phyloP scores from a whole-genome alignment of 192 early-diverging fungal species.

The Entomortierella chlamydospora region DNA sequence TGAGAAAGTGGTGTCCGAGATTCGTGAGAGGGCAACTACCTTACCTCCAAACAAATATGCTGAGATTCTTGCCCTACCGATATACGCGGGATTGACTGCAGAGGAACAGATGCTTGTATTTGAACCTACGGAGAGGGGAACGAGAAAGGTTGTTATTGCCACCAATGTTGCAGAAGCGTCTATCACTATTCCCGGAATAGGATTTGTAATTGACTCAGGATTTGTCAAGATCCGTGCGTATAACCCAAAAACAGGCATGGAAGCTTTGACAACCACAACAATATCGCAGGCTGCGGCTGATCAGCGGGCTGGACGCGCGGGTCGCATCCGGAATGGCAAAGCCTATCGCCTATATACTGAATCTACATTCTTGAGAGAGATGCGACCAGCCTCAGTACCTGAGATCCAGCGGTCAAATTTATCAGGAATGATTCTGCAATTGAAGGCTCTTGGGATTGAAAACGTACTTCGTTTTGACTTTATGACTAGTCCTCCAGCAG shows the following conservation, averaged over 20 bases:
- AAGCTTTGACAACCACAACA: slow-evolving; percentile 87
- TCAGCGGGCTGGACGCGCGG: slow-evolving; percentile 95
- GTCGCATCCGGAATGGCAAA: slow-evolving; percentile 90
- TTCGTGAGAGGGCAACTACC: slow-evolving; percentile 67
- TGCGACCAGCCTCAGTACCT: slow-evolving; percentile 88
- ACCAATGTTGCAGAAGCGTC: slow-evolving; percentile 93
- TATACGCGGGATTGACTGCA: slow-evolving; percentile 79
- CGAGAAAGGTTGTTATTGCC: slow-evolving; percentile 88
- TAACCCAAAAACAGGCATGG: slow-evolving; percentile 95
- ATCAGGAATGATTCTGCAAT: slow-evolving; percentile 72
- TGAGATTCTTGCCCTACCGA: slow-evolving; percentile 65
- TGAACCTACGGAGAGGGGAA: slow-evolving; percentile 62
- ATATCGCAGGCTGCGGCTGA: slow-evolving; percentile 94
- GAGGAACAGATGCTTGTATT: slow-evolving; percentile 77
- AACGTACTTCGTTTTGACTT: slow-evolving; percentile 86
- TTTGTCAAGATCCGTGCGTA: slow-evolving; percentile 86
- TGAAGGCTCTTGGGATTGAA: slow-evolving; percentile 86
- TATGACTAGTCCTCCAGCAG: slow-evolving; percentile 78
- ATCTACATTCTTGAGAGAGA: slow-evolving; percentile 77
- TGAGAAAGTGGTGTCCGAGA: slow-evolving; percentile 69
- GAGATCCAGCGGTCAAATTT: slow-evolving; percentile 91
- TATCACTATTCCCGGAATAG: slow-evolving; percentile 80
- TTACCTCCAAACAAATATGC: slow-evolving; percentile 48
- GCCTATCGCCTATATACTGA: slow-evolving; percentile 94
- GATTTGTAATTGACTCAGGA: slow-evolving; percentile 83